phyloP scores from a whole-genome alignment of 2,329 filamentous ascomycete species.

The Coniella lustricola region DNA sequence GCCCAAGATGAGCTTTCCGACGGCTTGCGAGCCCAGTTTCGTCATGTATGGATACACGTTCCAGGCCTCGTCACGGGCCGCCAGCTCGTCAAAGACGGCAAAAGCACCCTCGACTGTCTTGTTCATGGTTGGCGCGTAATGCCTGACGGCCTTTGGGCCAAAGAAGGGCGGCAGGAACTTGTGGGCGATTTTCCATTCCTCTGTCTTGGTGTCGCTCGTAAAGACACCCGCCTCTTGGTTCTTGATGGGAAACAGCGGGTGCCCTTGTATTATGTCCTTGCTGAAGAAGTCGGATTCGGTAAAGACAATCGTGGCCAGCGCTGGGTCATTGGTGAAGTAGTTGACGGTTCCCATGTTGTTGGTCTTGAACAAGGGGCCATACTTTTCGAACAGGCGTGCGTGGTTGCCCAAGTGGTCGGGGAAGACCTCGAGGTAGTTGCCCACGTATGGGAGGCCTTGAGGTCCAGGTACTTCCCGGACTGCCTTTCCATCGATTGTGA shows the following conservation, averaged over 20 bases:
- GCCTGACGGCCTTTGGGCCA: constrained; percentile 51
- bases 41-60: constrained; percentile 45
- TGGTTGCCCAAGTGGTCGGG: constrained; percentile 53
- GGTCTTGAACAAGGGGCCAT: constrained; percentile 45
- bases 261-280: constrained; percentile 44
- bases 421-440: constrained; percentile 48
- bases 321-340: constrained; percentile 45
- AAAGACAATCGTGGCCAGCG: constrained; percentile 38
- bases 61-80: constrained; percentile 38
- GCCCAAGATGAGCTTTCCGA: constrained; percentile 37
- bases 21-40: constrained; percentile 39
- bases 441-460: constrained; percentile 39
- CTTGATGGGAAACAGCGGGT: constrained; percentile 39
- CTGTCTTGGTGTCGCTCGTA: constrained; percentile 42
- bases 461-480: constrained; percentile 46
- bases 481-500: constrained; percentile 42
- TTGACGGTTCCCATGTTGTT: constrained; percentile 42
- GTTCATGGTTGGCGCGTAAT: constrained; percentile 55
- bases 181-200: constrained; percentile 45
- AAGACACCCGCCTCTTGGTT: constrained; percentile 36
- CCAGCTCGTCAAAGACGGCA: constrained; percentile 43
- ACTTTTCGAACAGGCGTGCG: constrained; percentile 44
- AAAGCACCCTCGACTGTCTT: constrained; percentile 43
- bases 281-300: constrained; percentile 45
- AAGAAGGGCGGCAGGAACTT: constrained; percentile 56